Evolutionary conservation across 2,329 filamentous ascomycete genomes (phyloP).

Genomic region (Drechslerella dactyloides): DNA sequence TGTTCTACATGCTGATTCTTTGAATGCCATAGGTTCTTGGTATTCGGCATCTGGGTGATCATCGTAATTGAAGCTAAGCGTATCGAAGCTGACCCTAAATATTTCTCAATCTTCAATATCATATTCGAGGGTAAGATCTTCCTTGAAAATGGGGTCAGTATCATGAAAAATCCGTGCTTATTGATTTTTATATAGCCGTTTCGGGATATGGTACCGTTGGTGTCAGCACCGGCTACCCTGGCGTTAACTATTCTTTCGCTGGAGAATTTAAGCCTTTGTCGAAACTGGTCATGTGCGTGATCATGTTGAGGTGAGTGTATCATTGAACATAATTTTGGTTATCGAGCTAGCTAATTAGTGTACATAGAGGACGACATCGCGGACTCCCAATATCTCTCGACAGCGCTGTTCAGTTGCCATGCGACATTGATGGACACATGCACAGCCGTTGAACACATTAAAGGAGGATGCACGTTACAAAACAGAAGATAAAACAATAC

Average conservation of each 20-base stretch:
- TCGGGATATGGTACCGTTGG: conserved; percentile 54
- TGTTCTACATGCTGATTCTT: not conserved
- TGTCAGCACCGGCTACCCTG: conserved; percentile 51
- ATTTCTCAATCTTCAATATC: conserved; percentile 53
- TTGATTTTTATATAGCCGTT: conserved; percentile 29
- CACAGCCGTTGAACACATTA: not conserved
- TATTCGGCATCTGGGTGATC: conserved; percentile 43
- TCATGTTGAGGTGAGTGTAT: conserved; percentile 51
- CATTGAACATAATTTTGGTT: not conserved
- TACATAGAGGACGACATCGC: conserved; percentile 37
- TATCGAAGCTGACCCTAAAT: conserved; percentile 47
- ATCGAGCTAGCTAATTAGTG: not conserved
- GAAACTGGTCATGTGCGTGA: conserved; percentile 51
- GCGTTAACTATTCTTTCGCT: conserved; percentile 52
- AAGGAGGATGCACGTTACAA: not conserved
- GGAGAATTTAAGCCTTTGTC: conserved; percentile 51
- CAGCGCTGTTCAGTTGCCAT: conserved; percentile 35
- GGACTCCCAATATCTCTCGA: conserved; percentile 43
- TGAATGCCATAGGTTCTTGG: conserved; percentile 33
- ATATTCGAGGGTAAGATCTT: conserved; percentile 51
- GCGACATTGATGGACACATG: conserved; percentile 1
- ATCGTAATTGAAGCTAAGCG: conserved; percentile 50
- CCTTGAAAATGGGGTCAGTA: not conserved
- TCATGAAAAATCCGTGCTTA: not conserved
- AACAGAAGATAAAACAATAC: conserved; percentile 2